Base-by-base conservation (phyloP, 192 early-diverging fungal genomes). In the Piromyces sp. region DNA sequence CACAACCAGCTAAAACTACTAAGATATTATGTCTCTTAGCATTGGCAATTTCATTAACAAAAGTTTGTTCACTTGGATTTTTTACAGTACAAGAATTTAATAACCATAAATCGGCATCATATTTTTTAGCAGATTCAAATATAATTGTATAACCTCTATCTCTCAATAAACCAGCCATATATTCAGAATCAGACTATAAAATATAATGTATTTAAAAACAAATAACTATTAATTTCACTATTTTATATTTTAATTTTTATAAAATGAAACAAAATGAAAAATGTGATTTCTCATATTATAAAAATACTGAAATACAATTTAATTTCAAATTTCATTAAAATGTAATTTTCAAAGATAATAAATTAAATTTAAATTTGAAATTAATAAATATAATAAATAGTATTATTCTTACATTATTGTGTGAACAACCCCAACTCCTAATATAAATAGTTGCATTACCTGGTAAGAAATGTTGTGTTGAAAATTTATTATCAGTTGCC, bases 61-160 rank as follows among this genome's bases (percentile, higher is more conserved):
- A 91, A 2, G 89, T 84, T 80, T 86, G 84, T 83, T 91, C 89
- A 31, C 86, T 87, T 17, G 90, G 90, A 29, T 87, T 88, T 83
- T 91, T 91, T 28, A 91, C 90, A 17, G 90, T 88, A 84, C 90
- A 91, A 19, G 88, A 89, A 83, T 91, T 91, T 22, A 91, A 85
- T n/a, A 91, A 81, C 90, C 90, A 91, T 78, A 91, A 38, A 81
- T 91, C 87, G 26, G 89, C 87, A 29, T 84, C 80, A 13, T 84
- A 83, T 51, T 81, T 81, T 68, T 84, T 42, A 17, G 83, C 38
- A 81, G 87, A 83, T 80, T 89, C 87, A 28, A 91, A 83, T 7
- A 88, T 30, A 13, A 91, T 83, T 30, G 33, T 58, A 82, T 91
- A 90, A 38, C 90, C 90, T 30, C 89, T 81, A 17, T 84, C 83